Percentiles rank a stretch among this genome's conserved stretches.
Evolutionary conservation across 116 monocot species (phyloP).

Genomic region (Phalaenopsis hybrid): DNA sequence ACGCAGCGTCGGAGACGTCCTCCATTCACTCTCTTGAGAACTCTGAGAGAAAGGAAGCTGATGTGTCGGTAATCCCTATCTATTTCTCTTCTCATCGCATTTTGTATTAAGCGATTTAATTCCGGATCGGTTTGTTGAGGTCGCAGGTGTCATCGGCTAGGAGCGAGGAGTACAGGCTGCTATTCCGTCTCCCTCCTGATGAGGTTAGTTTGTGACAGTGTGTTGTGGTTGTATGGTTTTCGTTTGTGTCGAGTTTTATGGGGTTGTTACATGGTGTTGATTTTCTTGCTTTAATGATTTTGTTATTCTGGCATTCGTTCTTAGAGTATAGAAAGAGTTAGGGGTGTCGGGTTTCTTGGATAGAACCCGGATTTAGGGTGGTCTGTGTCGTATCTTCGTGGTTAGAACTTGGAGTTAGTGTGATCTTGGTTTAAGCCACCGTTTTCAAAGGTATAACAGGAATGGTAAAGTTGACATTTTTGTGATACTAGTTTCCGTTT

Average conservation of each 20-base stretch:
- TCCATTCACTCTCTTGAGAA: conserved; percentile 41
- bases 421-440: neutral
- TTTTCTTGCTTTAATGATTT: neutral
- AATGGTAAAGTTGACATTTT: neutral
- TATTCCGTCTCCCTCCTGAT: conserved; percentile 53
- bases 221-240: neutral
- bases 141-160: conserved; percentile 26
- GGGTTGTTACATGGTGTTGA: neutral
- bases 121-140: neutral
- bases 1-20: conserved; percentile 42
- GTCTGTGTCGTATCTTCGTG: neutral
- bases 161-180: conserved; percentile 64
- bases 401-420: neutral
- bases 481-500: neutral
- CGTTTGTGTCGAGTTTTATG: neutral
- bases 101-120: conserved; percentile 6
- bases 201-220: conserved; percentile 37
- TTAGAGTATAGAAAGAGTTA: neutral
- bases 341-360: neutral
- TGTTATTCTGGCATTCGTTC: neutral
- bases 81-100: neutral
- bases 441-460: neutral
- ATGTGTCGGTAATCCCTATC: conserved; percentile 29
- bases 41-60: conserved; percentile 40
- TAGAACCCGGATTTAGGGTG: neutral